Evolutionary conservation across 164 flowering plant genomes (phyloP), one percentile per base, ranked within the genome.

Genomic region (Dillenia turbinata): DNA sequence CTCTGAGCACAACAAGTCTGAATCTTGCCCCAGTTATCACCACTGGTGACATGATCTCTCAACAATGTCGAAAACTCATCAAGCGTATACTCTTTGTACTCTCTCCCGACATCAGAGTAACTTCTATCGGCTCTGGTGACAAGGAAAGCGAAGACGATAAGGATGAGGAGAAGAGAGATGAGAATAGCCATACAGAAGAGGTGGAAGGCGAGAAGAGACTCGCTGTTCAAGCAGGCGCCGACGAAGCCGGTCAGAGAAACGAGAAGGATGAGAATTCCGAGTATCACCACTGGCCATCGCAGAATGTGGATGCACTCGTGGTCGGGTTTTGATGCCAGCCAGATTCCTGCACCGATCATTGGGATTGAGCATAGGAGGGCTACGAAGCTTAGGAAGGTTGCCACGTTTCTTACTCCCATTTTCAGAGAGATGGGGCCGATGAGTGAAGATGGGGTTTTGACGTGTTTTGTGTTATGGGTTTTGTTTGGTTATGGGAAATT

Each of bases 311-410:
- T 61, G 77, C 97, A 94, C 62, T 78, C 83, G 77, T 81, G 85
- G 83, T 88, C 96, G 9, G 88, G 83, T 67, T 84, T 80, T 40
- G 87, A 81, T 10, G 97, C 87, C 0, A 91, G 85, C 97, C 97
- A 94, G 15, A 85, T 72, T 46, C 99, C 99, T 19, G 92, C 61
- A 43, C 78, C 83, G 61, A 86, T 87, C 13, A 94, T 76, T 56
- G 96, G 89, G 62, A 94, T 71, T 17, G 99, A 86, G 67, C 85
- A 78, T 44, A 94, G 84, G 46, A 91, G 51, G 33, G 99, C 93
- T 17, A 89, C 61, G 80, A 91, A 83, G 78, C 89, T 91, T 9
- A 94, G 82, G 13, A 75, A 13, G 13, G 96, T 83, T 5, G 85
- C 82, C 47, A 91, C 63, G 75, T 83, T 90, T 83, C 93, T 81